These are phyloP conservation scores for Vanrija humicola DNA, from an alignment of 1,284 basidiomycete genomes.

Conservation along the genomic window DNA sequence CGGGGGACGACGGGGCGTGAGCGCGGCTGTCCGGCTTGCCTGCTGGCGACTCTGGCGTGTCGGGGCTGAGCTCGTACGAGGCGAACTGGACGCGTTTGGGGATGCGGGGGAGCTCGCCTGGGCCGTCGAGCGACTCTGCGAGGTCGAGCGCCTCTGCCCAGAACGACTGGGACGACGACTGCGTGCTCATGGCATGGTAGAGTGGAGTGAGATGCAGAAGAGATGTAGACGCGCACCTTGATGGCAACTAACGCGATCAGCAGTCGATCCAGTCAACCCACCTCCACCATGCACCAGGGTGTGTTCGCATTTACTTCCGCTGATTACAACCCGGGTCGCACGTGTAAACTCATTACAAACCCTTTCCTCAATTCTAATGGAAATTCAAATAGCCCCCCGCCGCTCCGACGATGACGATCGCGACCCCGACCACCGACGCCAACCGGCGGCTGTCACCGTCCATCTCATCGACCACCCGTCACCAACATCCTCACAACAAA, in stretches of 20 bases:
- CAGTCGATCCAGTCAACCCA: neutral
- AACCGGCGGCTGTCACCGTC: too few relatives aligned
- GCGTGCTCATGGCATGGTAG: conserved; percentile 9
- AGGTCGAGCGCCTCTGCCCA: conserved; percentile 10
- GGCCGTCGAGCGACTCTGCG: neutral
- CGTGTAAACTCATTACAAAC: too few relatives aligned
- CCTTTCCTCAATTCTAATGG: too few relatives aligned
- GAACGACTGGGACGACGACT: conserved; percentile 5
- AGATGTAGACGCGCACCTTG: too few relatives aligned
- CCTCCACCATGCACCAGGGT: neutral
- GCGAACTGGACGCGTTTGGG: neutral
- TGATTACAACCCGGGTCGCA: too few relatives aligned
- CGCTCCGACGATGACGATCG: too few relatives aligned
- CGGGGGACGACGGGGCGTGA: neutral
- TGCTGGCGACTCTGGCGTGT: neutral
- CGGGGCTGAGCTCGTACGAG: neutral
- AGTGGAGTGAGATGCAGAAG: neutral
- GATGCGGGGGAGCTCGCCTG: neutral
- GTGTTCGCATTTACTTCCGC: too few relatives aligned
- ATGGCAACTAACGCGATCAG: neutral
- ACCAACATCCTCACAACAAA: neutral
- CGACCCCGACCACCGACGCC: too few relatives aligned
- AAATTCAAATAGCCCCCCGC: too few relatives aligned
- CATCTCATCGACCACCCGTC: neutral
- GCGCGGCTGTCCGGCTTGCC: too few relatives aligned